Evolutionary conservation across 2,329 filamentous ascomycete species (phyloP), one percentile per base, ranked within the genome.

Genomic region (Trichoderma sp.): DNA sequence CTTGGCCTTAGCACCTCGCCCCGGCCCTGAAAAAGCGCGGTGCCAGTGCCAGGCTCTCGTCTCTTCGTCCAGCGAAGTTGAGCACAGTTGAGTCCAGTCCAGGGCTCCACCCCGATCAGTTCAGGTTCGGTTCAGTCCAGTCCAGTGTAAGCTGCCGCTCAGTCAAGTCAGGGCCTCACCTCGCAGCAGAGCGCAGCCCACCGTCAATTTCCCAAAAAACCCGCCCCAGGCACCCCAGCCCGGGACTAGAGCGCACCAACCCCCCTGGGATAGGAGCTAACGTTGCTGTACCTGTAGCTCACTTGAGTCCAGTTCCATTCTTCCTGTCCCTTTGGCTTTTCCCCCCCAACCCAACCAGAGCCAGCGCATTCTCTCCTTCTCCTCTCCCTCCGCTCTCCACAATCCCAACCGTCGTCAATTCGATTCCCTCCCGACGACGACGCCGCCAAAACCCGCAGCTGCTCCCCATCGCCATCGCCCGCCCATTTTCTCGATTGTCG

Each of bases 321-420:
- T 32, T 53, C 23, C 58, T 30, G 28, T 32, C 30, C 30, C 58
- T 34, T 59, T 32, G 30, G 30, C 57, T 36, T 36, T 36, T 36
- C 39, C 39, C 36, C 34, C 55, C 55, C 55, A 30, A 58, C 73
- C 68, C 57, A 68, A 70, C 68, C 67, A 65, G 67, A 71, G 57
- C 71, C 68, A 70, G 68, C 30, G 63, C 66, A 71, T 71, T 71
- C 72, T 72, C 70, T 74, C 73, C 73, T 69, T 74, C 73, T 75
- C 74, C 72, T 76, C 74, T 74, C 75, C 75, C 75, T 80, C 78
- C 78, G 75, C 78, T 77, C 78, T 79, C 79, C 78, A 79, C 78
- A 78, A 39, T 76, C 76, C 76, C 72, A 73, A 73, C 71, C 72
- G 71, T 75, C 73, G 75, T 74, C 73, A 75, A 75, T 75, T 74